phyloP scores from a whole-genome alignment of 352 stramenopile species.

The Globisporangium canariense region DNA sequence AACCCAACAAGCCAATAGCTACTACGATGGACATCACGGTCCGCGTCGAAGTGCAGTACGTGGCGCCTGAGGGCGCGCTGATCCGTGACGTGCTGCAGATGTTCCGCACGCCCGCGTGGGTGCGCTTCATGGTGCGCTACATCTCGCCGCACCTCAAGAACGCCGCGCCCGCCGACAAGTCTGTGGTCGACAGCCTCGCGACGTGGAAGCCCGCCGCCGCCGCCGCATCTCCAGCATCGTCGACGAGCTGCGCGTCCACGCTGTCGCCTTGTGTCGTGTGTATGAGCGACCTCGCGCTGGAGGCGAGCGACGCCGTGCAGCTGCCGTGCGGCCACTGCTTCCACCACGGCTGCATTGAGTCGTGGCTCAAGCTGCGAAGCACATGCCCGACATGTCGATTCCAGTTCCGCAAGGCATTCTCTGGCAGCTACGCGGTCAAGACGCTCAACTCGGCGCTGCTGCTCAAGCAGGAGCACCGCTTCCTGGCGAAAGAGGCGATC shows the following conservation, averaged over 20 bases:
- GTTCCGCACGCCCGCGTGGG: slow-evolving; percentile 78
- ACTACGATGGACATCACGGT: slow-evolving; percentile 71
- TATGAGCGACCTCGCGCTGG: slow-evolving; percentile 72
- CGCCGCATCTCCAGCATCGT: neutral
- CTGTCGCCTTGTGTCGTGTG: slow-evolving; percentile 87
- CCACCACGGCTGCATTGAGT: slow-evolving; percentile 90
- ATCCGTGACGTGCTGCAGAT: slow-evolving; percentile 77
- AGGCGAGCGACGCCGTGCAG: slow-evolving; percentile 69
- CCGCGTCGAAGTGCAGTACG: slow-evolving; percentile 78
- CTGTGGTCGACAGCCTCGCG: slow-evolving; percentile 53
- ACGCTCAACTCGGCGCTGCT: slow-evolving; percentile 78
- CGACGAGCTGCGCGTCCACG: neutral
- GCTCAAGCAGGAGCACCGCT: slow-evolving; percentile 58
- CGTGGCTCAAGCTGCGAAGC: slow-evolving; percentile 90
- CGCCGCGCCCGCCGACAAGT: slow-evolving; percentile 67
- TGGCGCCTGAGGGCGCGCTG: slow-evolving; percentile 51
- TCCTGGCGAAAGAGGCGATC: slow-evolving; percentile 50
- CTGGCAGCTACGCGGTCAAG: slow-evolving; percentile 70
- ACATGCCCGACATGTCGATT: slow-evolving; percentile 94
- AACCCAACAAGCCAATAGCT: too few relatives aligned
- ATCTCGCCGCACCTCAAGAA: slow-evolving; percentile 85
- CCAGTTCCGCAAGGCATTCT: slow-evolving; percentile 86
- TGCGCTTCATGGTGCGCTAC: slow-evolving; percentile 84
- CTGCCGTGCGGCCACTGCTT: slow-evolving; percentile 93
- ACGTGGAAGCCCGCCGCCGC: slow-evolving; percentile 17